Base-by-base conservation (phyloP, 257 asterid species). In the Forsythia viridissima region DNA sequence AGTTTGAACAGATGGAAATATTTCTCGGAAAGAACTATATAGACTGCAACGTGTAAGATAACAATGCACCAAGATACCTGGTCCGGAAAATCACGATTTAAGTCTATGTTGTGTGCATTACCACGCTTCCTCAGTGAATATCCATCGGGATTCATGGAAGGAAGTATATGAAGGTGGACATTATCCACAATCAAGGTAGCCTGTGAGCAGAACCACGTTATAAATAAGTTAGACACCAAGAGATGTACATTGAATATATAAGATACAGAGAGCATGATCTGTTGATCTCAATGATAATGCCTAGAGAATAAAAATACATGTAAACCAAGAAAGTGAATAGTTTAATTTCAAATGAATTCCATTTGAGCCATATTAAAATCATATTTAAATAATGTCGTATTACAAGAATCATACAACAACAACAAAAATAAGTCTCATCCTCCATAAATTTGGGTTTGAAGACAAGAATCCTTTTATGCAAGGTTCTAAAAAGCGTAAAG, bases 61-160 rank as follows among this genome's bases (percentile, higher is more conserved):
- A 79, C 51, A 55, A 59, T 72, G 82, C 72, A 65, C 83, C 70
- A 73, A 81, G 79, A 74, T 80, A 93, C 97, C 97, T 91, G 97
- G 78, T 93, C 97, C 2, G 97, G 97, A 79, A 93, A 93, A 87
- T 93, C 96, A 73, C 97, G 91, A 84, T 93, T 93, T 79, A 93
- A 72, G 75, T 93, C 97, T 77, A 93, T 80, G 82, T 87, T 79
- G 81, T 93, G 91, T 48, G 94, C 96, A 79, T 93, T 93, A 39
- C 87, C 90, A 9, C 97, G 97, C 84, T 81, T 81, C 80, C 93
- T 91, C 73, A 84, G 66, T 41, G 89, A 70, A 86, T 71, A 91
- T 52, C 97, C 97, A 82, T 93, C 97, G 66, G 97, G 97, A 80
- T 93, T 93, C 91, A 91, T 87, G 44, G 97, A 84, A 74, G 97